Evolutionary conservation across 352 stramenopile species (phyloP).

Genomic region (Pythium aristosporum): DNA sequence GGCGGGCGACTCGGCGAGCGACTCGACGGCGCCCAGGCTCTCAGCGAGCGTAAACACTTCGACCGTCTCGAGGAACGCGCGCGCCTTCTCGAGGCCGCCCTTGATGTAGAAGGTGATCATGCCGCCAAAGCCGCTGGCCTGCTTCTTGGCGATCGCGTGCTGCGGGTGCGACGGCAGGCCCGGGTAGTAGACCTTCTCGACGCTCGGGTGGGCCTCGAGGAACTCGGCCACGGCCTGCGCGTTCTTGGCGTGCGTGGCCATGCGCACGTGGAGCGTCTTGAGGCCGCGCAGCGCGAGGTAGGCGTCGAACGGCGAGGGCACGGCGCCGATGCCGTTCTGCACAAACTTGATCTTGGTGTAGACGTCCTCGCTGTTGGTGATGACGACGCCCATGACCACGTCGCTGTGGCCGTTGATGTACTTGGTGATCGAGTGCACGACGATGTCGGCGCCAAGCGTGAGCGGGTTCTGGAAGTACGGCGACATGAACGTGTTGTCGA

Average conservation of each 20-base stretch:
- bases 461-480: slow-evolving; percentile 93
- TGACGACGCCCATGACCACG: slow-evolving; percentile 90
- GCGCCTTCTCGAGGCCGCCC: slow-evolving; percentile 73
- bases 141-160: slow-evolving; percentile 86
- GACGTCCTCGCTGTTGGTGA: slow-evolving; percentile 91
- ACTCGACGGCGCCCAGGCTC: slow-evolving; percentile 94
- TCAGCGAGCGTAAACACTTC: slow-evolving; percentile 94
- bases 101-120: slow-evolving; percentile 95
- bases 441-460: slow-evolving; percentile 89
- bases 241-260: slow-evolving; percentile 95
- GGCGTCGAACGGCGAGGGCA: slow-evolving; percentile 91
- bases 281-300: slow-evolving; percentile 95
- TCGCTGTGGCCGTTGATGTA: slow-evolving; percentile 96
- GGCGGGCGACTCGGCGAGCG: slow-evolving; percentile 92
- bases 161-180: slow-evolving; percentile 88
- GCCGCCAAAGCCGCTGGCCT: slow-evolving; percentile 68
- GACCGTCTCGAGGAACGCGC: slow-evolving; percentile 92
- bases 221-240: slow-evolving; percentile 89
- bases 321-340: slow-evolving; percentile 91
- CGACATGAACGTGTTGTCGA: slow-evolving; percentile 95
- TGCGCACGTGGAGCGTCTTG: slow-evolving; percentile 94
- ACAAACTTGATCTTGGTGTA: slow-evolving; percentile 94
- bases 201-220: slow-evolving; percentile 84
- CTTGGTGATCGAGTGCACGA: slow-evolving; percentile 95
- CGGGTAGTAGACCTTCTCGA: slow-evolving; percentile 93